Evolutionary conservation across 495 filamentous ascomycete genomes (phyloP).

Genomic region (Xylaria curta): DNA sequence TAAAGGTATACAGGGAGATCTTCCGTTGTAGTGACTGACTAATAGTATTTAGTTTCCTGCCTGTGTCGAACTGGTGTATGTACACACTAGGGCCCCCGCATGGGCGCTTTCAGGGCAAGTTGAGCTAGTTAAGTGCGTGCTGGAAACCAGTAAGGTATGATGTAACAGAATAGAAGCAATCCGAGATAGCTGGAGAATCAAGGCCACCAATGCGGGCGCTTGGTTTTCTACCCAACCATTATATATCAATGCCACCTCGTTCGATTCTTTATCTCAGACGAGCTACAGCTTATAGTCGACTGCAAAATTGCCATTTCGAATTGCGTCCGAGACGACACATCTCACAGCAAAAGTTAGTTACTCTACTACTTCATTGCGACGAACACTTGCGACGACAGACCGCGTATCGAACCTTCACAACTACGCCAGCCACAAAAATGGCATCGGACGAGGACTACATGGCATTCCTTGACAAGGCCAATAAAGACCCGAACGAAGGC

Average conservation of each 20-base stretch:
- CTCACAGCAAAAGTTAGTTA: not conserved
- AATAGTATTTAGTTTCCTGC: not conserved
- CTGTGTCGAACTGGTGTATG: not conserved
- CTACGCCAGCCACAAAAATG: slow-evolving; percentile 54
- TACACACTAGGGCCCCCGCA: not conserved
- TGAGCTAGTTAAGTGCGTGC: not conserved
- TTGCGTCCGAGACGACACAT: not conserved
- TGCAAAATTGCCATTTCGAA: not conserved
- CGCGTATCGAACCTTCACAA: slow-evolving; percentile 29
- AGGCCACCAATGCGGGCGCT: not conserved
- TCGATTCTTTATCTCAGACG: not conserved
- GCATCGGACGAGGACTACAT: slow-evolving; percentile 81
- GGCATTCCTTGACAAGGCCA: slow-evolving; percentile 84
- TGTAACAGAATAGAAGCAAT: slow-evolving; percentile 6
- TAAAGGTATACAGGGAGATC: not conserved
- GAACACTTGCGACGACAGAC: not conserved
- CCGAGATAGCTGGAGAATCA: not conserved
- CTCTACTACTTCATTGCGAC: not conserved
- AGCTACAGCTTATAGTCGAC: not conserved
- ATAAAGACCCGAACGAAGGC: slow-evolving; percentile 66
- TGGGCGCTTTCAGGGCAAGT: not conserved
- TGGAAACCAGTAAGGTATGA: slow-evolving; percentile 1
- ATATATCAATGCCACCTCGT: slow-evolving; percentile 5
- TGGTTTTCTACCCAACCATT: not conserved
- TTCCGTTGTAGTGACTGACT: not conserved